These are phyloP conservation scores for Moricandia arvensis DNA, from an alignment of 345 rosid genomes.

Conservation along the genomic window DNA sequence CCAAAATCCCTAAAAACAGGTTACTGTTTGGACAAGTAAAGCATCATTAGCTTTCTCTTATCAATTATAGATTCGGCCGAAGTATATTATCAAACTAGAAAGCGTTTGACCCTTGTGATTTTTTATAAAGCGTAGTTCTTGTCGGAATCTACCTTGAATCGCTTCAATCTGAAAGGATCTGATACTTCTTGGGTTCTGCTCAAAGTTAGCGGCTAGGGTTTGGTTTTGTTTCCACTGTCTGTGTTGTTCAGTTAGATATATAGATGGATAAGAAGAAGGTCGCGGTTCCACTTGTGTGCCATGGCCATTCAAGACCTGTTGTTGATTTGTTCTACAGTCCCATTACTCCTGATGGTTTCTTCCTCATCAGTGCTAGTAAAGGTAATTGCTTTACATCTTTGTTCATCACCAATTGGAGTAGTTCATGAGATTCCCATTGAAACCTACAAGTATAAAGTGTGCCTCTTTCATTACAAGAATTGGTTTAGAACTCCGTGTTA, in stretches of 20 bases:
- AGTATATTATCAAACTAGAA: too few relatives aligned
- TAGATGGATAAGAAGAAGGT: conserved; percentile 68
- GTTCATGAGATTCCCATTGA: neutral
- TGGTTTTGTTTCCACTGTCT: neutral
- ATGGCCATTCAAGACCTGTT: conserved; percentile 83
- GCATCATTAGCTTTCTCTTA: too few relatives aligned
- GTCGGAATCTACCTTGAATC: too few relatives aligned
- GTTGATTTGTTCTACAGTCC: conserved; percentile 77
- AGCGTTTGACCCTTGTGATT: too few relatives aligned
- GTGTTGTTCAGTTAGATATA: neutral
- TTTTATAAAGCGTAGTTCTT: too few relatives aligned
- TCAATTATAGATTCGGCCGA: too few relatives aligned
- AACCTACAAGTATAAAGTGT: neutral
- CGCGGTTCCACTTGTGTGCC: conserved; percentile 69
- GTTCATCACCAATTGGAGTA: too few relatives aligned
- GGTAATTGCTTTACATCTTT: conserved; percentile 32
- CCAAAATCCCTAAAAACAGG: too few relatives aligned
- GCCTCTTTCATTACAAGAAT: neutral
- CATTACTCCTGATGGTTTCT: conserved; percentile 75
- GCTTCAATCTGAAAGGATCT: too few relatives aligned
- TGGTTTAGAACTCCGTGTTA: neutral
- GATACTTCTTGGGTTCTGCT: too few relatives aligned
- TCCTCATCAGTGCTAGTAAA: conserved; percentile 80
- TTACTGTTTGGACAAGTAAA: too few relatives aligned
- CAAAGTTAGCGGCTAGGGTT: neutral